Conservation (phyloP, 2,329 filamentous ascomycete species). For the Lasiodiplodia sp. region DNA sequence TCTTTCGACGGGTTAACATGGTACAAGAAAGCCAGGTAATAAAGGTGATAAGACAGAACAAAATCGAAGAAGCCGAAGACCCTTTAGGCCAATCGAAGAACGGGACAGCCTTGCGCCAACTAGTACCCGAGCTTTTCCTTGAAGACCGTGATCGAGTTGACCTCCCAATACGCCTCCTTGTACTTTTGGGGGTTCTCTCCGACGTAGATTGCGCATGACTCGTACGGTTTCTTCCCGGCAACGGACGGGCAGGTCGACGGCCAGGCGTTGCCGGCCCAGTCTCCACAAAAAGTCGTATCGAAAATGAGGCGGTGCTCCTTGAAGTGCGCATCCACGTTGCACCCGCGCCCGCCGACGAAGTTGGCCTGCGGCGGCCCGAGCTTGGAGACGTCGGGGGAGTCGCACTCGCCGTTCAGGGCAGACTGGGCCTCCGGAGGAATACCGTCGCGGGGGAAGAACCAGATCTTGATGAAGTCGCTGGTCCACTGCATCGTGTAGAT, state of each 20-base stretch:
- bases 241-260: constrained; percentile 60
- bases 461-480: constrained; percentile 34
- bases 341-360: constrained; percentile 55
- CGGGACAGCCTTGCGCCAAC: too few species aligned
- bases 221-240: constrained; percentile 29
- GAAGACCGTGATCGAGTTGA: constrained; percentile 51
- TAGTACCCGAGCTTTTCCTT: constrained; percentile 32
- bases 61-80: too few species aligned
- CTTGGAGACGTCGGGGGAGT: constrained; percentile 62
- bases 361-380: constrained; percentile 71
- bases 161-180: constrained; percentile 47
- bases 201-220: constrained; percentile 38
- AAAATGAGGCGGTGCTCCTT: constrained; percentile 48
- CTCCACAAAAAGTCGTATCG: constrained; percentile 51
- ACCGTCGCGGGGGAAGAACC: constrained; percentile 36
- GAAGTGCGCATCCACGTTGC: constrained; percentile 47
- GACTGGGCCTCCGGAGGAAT: constrained; percentile 53
- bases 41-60: too few species aligned
- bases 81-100: too few species aligned
- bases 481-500: constrained; percentile 47
- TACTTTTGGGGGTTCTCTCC: constrained; percentile 35
- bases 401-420: constrained; percentile 13
- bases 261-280: constrained; percentile 78
- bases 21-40: too few species aligned
- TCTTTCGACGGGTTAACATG: too few species aligned